Evolutionary conservation across 306 rosid species (phyloP), one percentile per base, ranked within the genome.

Genomic region (Cicer bijugum): DNA sequence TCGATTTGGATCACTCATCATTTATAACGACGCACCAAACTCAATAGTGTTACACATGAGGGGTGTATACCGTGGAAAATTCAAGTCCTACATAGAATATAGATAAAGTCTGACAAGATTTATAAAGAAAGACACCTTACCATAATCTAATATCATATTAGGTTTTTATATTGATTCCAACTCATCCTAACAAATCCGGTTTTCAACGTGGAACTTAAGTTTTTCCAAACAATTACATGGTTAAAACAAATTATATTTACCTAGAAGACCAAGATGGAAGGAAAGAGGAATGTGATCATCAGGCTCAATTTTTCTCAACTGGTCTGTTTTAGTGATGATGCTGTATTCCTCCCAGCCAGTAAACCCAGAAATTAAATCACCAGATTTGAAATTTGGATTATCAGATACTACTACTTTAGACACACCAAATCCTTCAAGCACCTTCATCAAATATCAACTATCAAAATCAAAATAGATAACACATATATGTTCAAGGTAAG

Each of bases 341-440:
- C 83, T 85, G 43, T 85, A 89, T 8, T 85, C 85, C 43, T 89
- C 88, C 88, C 91, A 89, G 6, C 78, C 78, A 8, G 91, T 83
- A 2, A 65, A 4, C 2, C 90, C 89, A 19, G 86, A 74, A 68
- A 89, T 52, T 2, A 84, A 59, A 74, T 86, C 89, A 55, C 91
- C 89, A 43, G 79, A 15, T 69, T 79, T 81, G 76, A 71, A 86
- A 73, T 75, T 61, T 56, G 85, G 80, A 69, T 89, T 59, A 55
- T 76, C 80, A 38, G 93, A 85, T 14, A 69, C 77, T 71, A 89
- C 57, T 7, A 89, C 89, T 72, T 81, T 69, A 4, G 83, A 73
- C 6, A 89, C 85, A 33, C 89, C 93, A 43, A 71, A 72, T 70
- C 89, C 89, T 46, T 75, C 75, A 67, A 75, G 40, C 16, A 58